Base-by-base conservation (phyloP, 2,329 filamentous ascomycete species). In the Beauveria pseudobassiana region DNA sequence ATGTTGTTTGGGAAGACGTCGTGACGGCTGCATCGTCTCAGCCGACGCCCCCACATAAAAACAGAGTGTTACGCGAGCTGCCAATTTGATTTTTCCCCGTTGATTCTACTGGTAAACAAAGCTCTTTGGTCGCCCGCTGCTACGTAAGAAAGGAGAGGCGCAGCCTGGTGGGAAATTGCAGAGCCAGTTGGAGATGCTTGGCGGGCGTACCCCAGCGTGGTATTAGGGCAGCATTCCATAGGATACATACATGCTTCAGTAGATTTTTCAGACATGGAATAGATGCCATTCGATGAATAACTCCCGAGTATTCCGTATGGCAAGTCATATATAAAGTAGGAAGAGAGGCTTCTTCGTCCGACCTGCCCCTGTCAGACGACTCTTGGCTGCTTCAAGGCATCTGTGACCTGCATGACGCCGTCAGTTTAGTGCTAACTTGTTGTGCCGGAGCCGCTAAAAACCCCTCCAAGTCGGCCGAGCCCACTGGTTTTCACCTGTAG, bases 131-230 rank as follows among this genome's bases (percentile, higher is more conserved):
- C 38, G 53, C 24, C 9, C 38, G 38, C 38, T 45, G 52, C 40
- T 59, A 34, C 48, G 57, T 52, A 45, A 45, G 7, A 16, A 50
- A 14, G 46, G 22, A 28, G 56, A 50, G 57, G 57, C 57, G 57
- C 57, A 59, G 48, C 8, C 18, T 43, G 34, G 46, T 20, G 48
- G 57, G 57, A 59, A 42, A 59, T 59, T 59, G 24, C 38, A 52
- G 48, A 49, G 55, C 38, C 16, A n/a, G 49, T 18, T 59, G 45
- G 30, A 48, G 46, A 52, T 45, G 46, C 57, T 59, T 45, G 57
- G 57, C 57, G 20, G n/a, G 38, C 6, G 48, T 14, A 28, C 45
- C 30, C 46, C 24, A 24, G 18, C 22, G 7, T 34, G 7, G 18
- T 28, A 14, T 10, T 16, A 2, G 24, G n/a, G 24, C 5, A 45